Evolutionary conservation across 1,284 basidiomycete genomes (phyloP).

Genomic region (Papiliotrema flavescens): DNA sequence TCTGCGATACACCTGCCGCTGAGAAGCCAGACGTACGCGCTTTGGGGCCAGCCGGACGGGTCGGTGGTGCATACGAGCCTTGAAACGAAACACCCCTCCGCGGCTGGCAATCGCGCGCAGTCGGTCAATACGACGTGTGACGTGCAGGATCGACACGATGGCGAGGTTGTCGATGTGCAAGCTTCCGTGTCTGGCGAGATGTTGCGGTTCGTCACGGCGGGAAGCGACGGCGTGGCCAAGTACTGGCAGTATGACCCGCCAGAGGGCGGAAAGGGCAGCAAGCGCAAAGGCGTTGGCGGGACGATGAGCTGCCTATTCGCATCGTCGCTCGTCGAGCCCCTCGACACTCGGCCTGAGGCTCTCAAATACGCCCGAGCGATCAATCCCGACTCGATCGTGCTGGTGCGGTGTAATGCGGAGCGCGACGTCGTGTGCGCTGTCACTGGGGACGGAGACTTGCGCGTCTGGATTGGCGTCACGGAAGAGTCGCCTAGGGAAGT

Average conservation of each 20-base stretch:
- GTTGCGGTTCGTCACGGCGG: conserved; percentile 39
- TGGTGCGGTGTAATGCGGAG: conserved; percentile 27
- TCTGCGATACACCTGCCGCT: conserved; percentile 30
- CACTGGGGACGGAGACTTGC: conserved; percentile 39
- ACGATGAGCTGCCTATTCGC: conserved; percentile 38
- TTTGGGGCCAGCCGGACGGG: conserved; percentile 44
- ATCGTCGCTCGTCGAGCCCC: conserved; percentile 17
- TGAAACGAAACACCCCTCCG: conserved; percentile 29
- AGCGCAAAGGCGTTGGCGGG: conserved; percentile 6
- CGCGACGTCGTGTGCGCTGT: conserved; percentile 35
- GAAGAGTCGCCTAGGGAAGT: conserved; percentile 15
- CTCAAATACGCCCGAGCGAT: conserved; percentile 27
- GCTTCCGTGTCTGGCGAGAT: conserved; percentile 6
- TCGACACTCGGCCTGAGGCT: conserved; percentile 32
- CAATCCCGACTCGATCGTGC: conserved; percentile 31
- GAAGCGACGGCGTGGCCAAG: conserved; percentile 44
- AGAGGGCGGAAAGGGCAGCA: conserved; percentile 18
- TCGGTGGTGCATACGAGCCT: conserved; percentile 40
- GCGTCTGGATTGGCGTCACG: conserved; percentile 26
- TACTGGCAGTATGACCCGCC: conserved; percentile 34
- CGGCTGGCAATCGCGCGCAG: conserved; percentile 34
- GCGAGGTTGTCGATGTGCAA: conserved; percentile 31
- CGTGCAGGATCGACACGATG: conserved; percentile 28
- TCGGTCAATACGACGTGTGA: conserved; percentile 33
- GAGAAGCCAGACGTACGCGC: conserved; percentile 30